Evolutionary conservation across 495 filamentous ascomycete species (phyloP).

Genomic region (Tuber melanosporum): DNA sequence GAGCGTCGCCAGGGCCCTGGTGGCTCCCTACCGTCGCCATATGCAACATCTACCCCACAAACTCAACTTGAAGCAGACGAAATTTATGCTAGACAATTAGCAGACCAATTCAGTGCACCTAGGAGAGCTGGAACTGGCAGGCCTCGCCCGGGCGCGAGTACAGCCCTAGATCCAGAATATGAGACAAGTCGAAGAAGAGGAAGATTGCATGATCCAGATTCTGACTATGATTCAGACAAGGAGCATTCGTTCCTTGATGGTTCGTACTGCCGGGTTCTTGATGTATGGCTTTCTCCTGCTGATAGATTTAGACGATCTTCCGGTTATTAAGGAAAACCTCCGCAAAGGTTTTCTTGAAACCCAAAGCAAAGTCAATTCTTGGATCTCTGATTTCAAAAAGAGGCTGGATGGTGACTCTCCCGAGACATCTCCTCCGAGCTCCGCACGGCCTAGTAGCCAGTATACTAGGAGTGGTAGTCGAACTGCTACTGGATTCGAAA

Average conservation of each 20-base stretch:
- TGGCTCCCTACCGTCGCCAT: background rate
- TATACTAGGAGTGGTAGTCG: slow-evolving; percentile 25
- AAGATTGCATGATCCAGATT: slow-evolving; percentile 39
- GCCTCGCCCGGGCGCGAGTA: background rate
- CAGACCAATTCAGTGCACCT: slow-evolving; percentile 58
- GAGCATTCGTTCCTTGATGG: slow-evolving; percentile 87
- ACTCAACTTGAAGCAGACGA: slow-evolving; percentile 87
- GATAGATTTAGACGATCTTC: slow-evolving; percentile 65
- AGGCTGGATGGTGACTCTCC: slow-evolving; percentile 68
- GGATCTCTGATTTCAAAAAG: slow-evolving; percentile 87
- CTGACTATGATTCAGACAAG: slow-evolving; percentile 53
- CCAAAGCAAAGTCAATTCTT: slow-evolving; percentile 83
- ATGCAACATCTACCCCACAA: slow-evolving; percentile 54
- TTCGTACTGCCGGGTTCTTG: slow-evolving; percentile 39
- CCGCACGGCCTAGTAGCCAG: slow-evolving; percentile 28
- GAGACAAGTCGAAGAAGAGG: background rate
- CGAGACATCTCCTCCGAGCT: slow-evolving; percentile 33
- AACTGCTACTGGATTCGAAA: slow-evolving; percentile 23
- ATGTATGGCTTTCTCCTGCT: slow-evolving; percentile 9
- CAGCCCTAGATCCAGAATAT: background rate
- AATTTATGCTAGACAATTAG: slow-evolving; percentile 85
- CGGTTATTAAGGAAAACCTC: slow-evolving; percentile 86
- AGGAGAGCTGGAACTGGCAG: slow-evolving; percentile 25
- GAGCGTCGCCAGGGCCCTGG: slow-evolving; percentile 12
- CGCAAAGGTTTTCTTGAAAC: slow-evolving; percentile 93